A percentile compares a stretch with the other conserved stretches of the same genome.
phyloP scores from a whole-genome alignment of 768 basidiomycete genomes.

The Mrakia hoshinonis region DNA sequence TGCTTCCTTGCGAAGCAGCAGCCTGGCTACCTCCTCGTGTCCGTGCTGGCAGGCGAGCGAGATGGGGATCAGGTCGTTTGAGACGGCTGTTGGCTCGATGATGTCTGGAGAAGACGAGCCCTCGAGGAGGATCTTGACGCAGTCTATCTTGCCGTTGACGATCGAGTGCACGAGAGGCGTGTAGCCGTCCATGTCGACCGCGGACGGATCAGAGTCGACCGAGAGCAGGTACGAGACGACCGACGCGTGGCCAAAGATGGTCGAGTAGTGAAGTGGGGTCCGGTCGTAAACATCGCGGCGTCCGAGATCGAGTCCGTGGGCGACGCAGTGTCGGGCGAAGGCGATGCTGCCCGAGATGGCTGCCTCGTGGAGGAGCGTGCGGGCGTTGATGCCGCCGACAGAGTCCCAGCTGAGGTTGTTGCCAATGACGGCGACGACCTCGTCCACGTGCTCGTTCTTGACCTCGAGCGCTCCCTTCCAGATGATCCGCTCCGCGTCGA shows the following conservation, averaged over 20 bases:
- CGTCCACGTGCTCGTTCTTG: conserved; percentile 50
- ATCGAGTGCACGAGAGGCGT: conserved; percentile 91
- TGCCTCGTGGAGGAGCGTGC: conserved; percentile 87
- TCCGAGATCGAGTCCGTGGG: conserved; percentile 56
- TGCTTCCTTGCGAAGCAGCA: conserved; percentile 70
- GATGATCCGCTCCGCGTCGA: conserved; percentile 61
- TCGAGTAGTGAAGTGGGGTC: conserved; percentile 87
- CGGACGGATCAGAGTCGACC: conserved; percentile 53
- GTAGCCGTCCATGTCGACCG: conserved; percentile 85
- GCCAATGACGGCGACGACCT: conserved; percentile 59
- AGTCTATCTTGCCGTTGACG: conserved; percentile 69
- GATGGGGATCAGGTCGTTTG: conserved; percentile 67
- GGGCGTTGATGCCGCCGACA: conserved; percentile 92
- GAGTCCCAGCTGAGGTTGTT: conserved; percentile 53
- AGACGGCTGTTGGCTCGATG: conserved; percentile 50
- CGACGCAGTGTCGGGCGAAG: conserved; percentile 71
- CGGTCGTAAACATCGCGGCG: conserved; percentile 84
- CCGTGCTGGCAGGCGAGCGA: conserved; percentile 86
- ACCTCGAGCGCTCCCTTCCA: conserved; percentile 81
- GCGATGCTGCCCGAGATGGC: conserved; percentile 68
- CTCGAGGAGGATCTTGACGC: conserved; percentile 63
- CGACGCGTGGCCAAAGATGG: conserved; percentile 75
- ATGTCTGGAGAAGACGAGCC: conserved; percentile 7
- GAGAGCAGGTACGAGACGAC: conserved; percentile 70
- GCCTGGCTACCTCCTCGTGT: conserved; percentile 66